Percentiles rank a stretch among this genome's conserved stretches.
Conservation (phyloP, 371 early-diverging fungal species). For the Mucor lusitanicus region DNA sequence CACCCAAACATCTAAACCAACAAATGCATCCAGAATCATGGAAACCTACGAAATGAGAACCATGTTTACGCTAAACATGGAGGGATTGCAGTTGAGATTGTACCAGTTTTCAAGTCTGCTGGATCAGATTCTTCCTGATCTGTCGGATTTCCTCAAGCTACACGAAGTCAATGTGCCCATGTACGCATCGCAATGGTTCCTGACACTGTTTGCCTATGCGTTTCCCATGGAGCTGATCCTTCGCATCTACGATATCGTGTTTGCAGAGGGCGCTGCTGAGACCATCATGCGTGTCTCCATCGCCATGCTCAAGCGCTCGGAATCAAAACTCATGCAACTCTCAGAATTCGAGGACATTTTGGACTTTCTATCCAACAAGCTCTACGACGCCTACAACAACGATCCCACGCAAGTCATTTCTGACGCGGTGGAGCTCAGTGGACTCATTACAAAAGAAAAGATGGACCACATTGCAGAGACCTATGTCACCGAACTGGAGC, state of each 20-base stretch:
- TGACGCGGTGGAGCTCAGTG: conserved; percentile 76
- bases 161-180: conserved; percentile 85
- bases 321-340: conserved; percentile 71
- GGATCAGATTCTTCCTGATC: conserved; percentile 75
- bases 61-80: conserved; percentile 86
- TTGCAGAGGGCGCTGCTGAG: conserved; percentile 85
- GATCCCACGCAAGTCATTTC: conserved; percentile 70
- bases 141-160: conserved; percentile 70
- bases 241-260: conserved; percentile 85
- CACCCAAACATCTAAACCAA: not conserved
- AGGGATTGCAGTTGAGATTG: conserved; percentile 80
- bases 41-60: conserved; percentile 83
- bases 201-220: conserved; percentile 89
- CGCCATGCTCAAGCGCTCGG: conserved; percentile 82
- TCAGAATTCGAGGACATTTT: conserved; percentile 85
- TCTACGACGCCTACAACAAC: conserved; percentile 79
- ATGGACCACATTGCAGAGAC: conserved; percentile 75
- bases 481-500: conserved; percentile 63
- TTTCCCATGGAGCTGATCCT: conserved; percentile 80
- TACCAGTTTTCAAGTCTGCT: conserved; percentile 87
- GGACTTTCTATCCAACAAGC: conserved; percentile 69
- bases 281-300: conserved; percentile 90
- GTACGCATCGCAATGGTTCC: conserved; percentile 94
- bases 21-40: conserved; percentile 67
- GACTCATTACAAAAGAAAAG: conserved; percentile 67